Base-by-base conservation (phyloP, 192 early-diverging fungal genomes). In the Dissophora globulifera region DNA sequence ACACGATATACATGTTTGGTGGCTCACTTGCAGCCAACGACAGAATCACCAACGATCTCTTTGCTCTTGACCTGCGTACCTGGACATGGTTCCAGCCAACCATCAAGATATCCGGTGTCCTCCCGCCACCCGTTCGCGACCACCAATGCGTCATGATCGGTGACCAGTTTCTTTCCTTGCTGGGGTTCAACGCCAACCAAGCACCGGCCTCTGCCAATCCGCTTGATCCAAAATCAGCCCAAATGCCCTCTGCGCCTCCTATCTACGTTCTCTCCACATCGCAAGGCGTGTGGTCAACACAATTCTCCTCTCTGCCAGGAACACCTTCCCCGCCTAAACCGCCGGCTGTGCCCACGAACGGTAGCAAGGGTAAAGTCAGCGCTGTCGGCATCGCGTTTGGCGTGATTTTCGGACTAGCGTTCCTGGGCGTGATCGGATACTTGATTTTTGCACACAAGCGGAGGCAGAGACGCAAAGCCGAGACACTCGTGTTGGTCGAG, bases 71-170 rank as follows among this genome's bases (percentile, higher is more conserved):
- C 10, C 16, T 58, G 7, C 20, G 32, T 43, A 64, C 70, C 10
- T 74, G 70, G 70, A 47, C 41, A 51, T 74, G 70, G 70, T 49
- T 26, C 23, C 31, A 48, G 23, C 61, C 53, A 5, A 13, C 61
- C 2, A 43, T 60, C 12, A 35, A 35, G 47, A 9, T 40, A 11
- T 10, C 51, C 0, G 15, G 10, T 0, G n/a, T 20, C 15, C 12
- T 12, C 5, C 62, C 62, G 11, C 57, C 71, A 20, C 56, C 62
- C 16, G 71, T 75, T 6, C 62, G 62, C 17, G 71, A 75, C 20
- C 71, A 75, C 32, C 55, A 65, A 48, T 75, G 71, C 50, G 50
- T 66, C 47, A 43, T 65, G 10, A 55, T 75, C 7, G 71, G 71
- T 20, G 57, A 75, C 23, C 71, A 75, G 43, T 57, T 75, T 29